These are phyloP conservation scores for Erodium maritimum DNA, from an alignment of 345 rosid genomes.

Conservation along the genomic window DNA sequence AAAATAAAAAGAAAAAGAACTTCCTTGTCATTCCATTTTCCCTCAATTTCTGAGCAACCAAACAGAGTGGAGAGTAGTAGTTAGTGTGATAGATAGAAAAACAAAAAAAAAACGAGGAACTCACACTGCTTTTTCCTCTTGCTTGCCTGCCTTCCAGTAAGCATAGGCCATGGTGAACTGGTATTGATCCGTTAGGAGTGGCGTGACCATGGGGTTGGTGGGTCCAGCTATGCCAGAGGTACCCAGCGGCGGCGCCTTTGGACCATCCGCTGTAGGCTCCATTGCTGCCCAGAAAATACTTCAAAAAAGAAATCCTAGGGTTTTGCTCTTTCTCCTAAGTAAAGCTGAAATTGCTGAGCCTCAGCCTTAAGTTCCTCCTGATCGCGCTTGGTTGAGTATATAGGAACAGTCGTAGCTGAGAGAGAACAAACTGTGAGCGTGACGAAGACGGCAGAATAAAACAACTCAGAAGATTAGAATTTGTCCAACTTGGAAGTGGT, in stretches of 20 bases:
- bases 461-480: background rate
- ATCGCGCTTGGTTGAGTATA: background rate
- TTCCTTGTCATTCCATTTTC: background rate
- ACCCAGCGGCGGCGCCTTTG: constrained; percentile 16
- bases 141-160: constrained; percentile 95
- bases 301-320: background rate
- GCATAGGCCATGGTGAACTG: constrained; percentile 99
- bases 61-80: background rate
- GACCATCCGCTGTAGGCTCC: constrained; percentile 23
- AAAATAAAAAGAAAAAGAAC: background rate
- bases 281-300: constrained; percentile 6
- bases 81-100: background rate
- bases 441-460: background rate
- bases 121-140: constrained; percentile 75
- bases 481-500: too few relatives aligned
- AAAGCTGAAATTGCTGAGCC: background rate
- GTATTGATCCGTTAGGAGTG: constrained; percentile 89
- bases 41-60: constrained; percentile 2
- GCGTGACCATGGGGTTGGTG: constrained; percentile 91
- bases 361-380: background rate
- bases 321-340: background rate
- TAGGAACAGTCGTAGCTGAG: background rate
- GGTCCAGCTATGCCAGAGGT: constrained; percentile 37
- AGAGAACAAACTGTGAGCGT: background rate
- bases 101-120: constrained; percentile 4